Percentiles rank a stretch among this genome's conserved stretches.
Conservation (phyloP, 1,284 basidiomycete species). For the Trichosporon faecale region DNA sequence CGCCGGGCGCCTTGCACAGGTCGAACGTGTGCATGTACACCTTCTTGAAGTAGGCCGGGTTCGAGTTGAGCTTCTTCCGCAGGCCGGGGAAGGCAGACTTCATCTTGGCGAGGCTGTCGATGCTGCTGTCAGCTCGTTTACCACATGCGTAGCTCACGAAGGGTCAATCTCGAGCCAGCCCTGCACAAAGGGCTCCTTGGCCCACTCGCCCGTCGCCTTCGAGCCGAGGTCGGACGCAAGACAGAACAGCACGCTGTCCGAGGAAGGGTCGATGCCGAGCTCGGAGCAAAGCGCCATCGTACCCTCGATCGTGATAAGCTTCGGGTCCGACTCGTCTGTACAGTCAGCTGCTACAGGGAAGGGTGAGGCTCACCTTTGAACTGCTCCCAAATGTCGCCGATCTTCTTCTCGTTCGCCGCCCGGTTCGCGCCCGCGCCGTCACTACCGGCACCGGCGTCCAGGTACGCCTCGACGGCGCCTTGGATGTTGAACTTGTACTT, state of each 20-base stretch:
- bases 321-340: conserved; percentile 42
- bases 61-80: conserved; percentile 63
- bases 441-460: conserved; percentile 34
- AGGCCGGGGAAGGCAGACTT: conserved; percentile 61
- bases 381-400: conserved; percentile 50
- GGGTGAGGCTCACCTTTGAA: conserved; percentile 43
- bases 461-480: conserved; percentile 48
- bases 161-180: conserved; percentile 65
- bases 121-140: conserved; percentile 53
- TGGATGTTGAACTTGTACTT: conserved; percentile 43
- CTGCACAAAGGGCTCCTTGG: conserved; percentile 68
- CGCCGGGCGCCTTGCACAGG: conserved; percentile 73
- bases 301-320: conserved; percentile 52
- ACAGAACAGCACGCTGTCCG: conserved; percentile 52
- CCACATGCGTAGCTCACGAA: conserved; percentile 26
- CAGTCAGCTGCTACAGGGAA: not conserved
- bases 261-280: conserved; percentile 49
- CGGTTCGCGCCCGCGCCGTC: conserved; percentile 6
- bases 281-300: conserved; percentile 49
- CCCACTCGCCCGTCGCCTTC: conserved; percentile 67
- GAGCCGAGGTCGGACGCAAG: conserved; percentile 51
- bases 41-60: conserved; percentile 73
- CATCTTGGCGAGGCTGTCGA: conserved; percentile 70
- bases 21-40: conserved; percentile 88
- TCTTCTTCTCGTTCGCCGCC: conserved; percentile 45